Percentiles rank a stretch among this genome's conserved stretches.
Conservation (phyloP, 345 rosid genomes). For the Bretschneidera sinensis region DNA sequence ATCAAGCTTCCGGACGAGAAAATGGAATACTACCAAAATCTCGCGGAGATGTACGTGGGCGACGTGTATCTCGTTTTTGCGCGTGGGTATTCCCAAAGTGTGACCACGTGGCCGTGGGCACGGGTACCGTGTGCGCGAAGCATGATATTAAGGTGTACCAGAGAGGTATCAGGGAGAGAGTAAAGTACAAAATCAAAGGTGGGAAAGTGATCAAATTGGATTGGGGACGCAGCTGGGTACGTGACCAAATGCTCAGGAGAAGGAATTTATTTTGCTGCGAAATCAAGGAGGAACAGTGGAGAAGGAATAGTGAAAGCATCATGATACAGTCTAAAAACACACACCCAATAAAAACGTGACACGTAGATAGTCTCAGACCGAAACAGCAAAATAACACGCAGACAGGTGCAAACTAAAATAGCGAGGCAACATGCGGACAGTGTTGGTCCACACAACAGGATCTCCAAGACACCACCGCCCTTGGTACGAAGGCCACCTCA, state of each 20-base stretch:
- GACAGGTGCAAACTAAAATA: too few relatives aligned
- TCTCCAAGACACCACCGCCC: too few relatives aligned
- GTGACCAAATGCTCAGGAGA: conserved; percentile 66
- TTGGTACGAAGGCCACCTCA: too few relatives aligned
- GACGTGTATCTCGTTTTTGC: conserved; percentile 68
- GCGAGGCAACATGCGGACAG: too few relatives aligned
- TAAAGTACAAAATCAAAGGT: conserved; percentile 37
- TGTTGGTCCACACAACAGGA: too few relatives aligned
- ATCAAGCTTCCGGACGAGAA: conserved; percentile 55
- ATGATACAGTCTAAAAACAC: too few relatives aligned
- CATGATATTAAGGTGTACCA: conserved; percentile 39
- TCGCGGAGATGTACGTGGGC: conserved; percentile 71
- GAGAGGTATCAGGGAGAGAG: conserved; percentile 45
- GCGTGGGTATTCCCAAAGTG: conserved; percentile 76
- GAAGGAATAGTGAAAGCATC: conserved; percentile 61
- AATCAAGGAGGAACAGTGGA: conserved; percentile 59
- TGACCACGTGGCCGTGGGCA: conserved; percentile 78
- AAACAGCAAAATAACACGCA: too few relatives aligned
- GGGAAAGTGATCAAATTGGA: conserved; percentile 60
- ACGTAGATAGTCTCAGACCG: too few relatives aligned
- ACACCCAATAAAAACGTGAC: too few relatives aligned
- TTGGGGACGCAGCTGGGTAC: conserved; percentile 72
- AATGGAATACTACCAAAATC: conserved; percentile 55
- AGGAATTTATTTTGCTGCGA: conserved; percentile 71
- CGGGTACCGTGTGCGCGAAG: conserved; percentile 46